Percentiles rank a stretch among this genome's conserved stretches.
Evolutionary conservation across 805 yeast genomes (phyloP).

Genomic region (Ogataea corticis): DNA sequence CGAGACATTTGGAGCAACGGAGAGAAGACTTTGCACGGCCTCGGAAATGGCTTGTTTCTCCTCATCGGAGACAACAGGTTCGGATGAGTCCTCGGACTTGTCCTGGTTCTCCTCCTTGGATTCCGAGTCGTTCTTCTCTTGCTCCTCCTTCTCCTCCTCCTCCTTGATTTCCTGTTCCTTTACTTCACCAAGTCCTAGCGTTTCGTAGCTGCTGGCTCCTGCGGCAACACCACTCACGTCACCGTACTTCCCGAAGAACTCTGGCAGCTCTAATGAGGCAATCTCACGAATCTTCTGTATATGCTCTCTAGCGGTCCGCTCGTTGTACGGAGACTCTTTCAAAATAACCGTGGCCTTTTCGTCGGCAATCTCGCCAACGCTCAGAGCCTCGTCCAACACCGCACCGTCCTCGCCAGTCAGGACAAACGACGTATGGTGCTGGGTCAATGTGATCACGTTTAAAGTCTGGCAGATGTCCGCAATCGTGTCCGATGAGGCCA

Average conservation of each 20-base stretch:
- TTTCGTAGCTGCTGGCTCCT: constrained; percentile 53
- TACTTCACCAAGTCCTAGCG: constrained; percentile 40
- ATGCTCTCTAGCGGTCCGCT: constrained; percentile 61
- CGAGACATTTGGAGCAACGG: constrained; percentile 12
- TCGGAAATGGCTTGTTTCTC: constrained; percentile 29
- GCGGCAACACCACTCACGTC: constrained; percentile 39
- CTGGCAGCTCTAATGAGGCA: constrained; percentile 50
- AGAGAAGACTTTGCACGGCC: constrained; percentile 21
- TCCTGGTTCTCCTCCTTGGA: no score
- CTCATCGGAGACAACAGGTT: constrained; percentile 28
- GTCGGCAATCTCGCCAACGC: constrained; percentile 32
- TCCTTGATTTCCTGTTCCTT: constrained; percentile 18
- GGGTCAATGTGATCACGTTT: constrained; percentile 54
- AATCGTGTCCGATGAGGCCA: constrained; percentile 44
- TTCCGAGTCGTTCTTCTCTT: constrained; percentile 15
- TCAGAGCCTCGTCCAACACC: constrained; percentile 30
- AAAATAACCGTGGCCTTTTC: constrained; percentile 43
- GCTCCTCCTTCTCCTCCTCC: constrained; percentile 16
- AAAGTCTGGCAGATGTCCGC: constrained; percentile 60
- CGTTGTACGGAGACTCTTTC: constrained; percentile 58
- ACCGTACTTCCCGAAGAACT: constrained; percentile 44
- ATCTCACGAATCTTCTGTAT: constrained; percentile 61
- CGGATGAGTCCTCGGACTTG: constrained; percentile 3
- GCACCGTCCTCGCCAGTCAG: constrained; percentile 39
- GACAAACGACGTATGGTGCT: constrained; percentile 61